Conservation (phyloP, 805 yeast species). For the Wickerhamomyces pijperi region DNA sequence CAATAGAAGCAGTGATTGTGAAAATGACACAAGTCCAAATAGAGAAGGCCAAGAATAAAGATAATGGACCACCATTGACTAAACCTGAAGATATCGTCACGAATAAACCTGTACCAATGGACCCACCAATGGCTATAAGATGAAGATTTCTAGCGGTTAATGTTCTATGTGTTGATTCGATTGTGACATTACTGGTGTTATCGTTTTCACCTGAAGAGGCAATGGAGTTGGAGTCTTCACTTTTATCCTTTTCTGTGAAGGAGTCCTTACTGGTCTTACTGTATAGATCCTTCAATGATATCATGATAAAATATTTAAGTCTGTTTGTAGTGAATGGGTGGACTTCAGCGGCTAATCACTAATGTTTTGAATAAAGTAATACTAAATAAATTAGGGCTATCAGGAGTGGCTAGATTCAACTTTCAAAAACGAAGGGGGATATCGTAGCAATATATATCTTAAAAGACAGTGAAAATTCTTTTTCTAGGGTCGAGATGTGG, state of each 20-base stretch:
- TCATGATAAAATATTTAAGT: neutral
- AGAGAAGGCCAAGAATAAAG: constrained; percentile 43
- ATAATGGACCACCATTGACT: constrained; percentile 43
- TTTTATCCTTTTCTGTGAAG: neutral
- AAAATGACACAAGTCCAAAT: constrained; percentile 57
- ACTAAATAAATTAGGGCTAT: too few species aligned
- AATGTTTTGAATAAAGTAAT: too few species aligned
- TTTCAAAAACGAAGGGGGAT: too few species aligned
- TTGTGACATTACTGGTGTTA: neutral
- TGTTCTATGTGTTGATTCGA: constrained; percentile 19
- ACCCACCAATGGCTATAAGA: constrained; percentile 58
- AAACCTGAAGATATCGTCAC: constrained; percentile 51
- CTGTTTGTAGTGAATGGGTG: too few species aligned
- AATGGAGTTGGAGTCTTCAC: neutral
- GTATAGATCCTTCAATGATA: neutral
- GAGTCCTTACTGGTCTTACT: neutral
- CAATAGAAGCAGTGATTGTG: constrained; percentile 49
- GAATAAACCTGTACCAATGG: constrained; percentile 55
- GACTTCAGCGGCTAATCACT: too few species aligned
- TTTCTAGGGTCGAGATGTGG: too few species aligned
- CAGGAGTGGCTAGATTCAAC: too few species aligned
- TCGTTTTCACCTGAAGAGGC: neutral
- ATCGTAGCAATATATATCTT: too few species aligned
- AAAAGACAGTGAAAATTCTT: too few species aligned
- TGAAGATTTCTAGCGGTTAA: constrained; percentile 43